These are phyloP conservation scores for Candida maltosa DNA, from an alignment of 805 yeast genomes.

Conservation along the genomic window DNA sequence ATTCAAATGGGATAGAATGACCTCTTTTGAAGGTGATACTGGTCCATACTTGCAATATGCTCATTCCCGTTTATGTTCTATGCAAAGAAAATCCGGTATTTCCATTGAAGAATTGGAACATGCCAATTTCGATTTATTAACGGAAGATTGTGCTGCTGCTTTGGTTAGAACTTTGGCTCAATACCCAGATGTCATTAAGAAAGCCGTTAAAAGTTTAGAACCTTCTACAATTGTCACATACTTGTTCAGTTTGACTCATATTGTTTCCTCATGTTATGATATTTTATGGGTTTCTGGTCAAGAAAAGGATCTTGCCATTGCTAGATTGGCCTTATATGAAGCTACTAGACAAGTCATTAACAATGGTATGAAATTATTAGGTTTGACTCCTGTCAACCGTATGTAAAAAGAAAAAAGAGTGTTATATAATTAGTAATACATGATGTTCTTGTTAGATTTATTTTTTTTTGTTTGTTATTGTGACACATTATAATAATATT, in stretches of 20 bases:
- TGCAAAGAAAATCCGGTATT: constrained; percentile 74
- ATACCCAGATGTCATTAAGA: constrained; percentile 86
- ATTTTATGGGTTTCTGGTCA: constrained; percentile 97
- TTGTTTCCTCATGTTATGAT: constrained; percentile 94
- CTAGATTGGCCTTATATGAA: constrained; percentile 87
- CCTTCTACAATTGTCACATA: constrained; percentile 94
- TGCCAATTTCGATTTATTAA: constrained; percentile 60
- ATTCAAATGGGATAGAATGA: constrained; percentile 97
- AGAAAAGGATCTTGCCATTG: constrained; percentile 76
- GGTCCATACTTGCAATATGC: constrained; percentile 99
- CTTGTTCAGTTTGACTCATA: constrained; percentile 86
- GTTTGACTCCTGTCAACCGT: constrained; percentile 97
- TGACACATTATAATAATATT: too few relatives aligned
- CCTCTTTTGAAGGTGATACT: constrained; percentile 97
- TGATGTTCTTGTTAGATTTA: too few relatives aligned
- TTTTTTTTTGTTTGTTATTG: too few relatives aligned
- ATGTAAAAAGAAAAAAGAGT: constrained; percentile 51
- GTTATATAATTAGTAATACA: too few relatives aligned
- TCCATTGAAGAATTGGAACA: constrained; percentile 36
- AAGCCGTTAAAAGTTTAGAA: constrained; percentile 80
- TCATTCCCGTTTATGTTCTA: constrained; percentile 93
- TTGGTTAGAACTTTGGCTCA: constrained; percentile 78
- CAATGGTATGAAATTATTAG: constrained; percentile 87
- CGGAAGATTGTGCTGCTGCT: constrained; percentile 67
- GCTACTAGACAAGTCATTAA: constrained; percentile 85